Base-by-base conservation (phyloP, 345 rosid genomes). In the Eucalyptus cladocalyx region DNA sequence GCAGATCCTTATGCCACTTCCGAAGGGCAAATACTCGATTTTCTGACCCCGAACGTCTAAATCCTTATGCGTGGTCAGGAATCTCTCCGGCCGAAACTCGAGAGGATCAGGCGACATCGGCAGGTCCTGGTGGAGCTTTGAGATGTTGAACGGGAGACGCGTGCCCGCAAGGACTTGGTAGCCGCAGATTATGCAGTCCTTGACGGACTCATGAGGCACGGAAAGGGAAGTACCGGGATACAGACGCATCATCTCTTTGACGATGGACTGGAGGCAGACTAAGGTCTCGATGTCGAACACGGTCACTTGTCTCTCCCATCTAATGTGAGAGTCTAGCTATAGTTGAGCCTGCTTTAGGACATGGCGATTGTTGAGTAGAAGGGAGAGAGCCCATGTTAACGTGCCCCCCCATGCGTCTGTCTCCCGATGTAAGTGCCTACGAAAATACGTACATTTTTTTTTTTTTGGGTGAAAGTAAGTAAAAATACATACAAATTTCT, bases 351-450 rank as follows among this genome's bases (percentile, higher is more conserved):
- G 95, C 89, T 91, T 91, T 30, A 95, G 40, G 65, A 80, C 89
- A 1, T 90, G 58, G 45, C 23, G 91, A 88, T 95, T 92, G 90
- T 95, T 96, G 87, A 95, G 91, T 30, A 96, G 95, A 45, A 95
- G 88, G 7, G 97, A 93, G 32, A 95, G 42, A 12, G 95, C 94
- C 97, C 97, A 96, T 80, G 95, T 92, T n/a, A 95, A 90, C 8
- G 94, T 93, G 34, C 90, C 90, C 14, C 91, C 72, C 14, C 92
- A 88, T 1, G 97, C 95, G 87, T 94, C 96, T 47, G 17, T 94
- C 97, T 7, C 94, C 97, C 1, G 93, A 88, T 67, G 95, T 90
- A 30, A 96, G 91, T 87, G 92, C 92, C 97, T 95, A 88, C 86
- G 51, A 26, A 80, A 47, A 54, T 21, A 19, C n/a, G 42, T 37